Evolutionary conservation across 2,329 filamentous ascomycete genomes (phyloP).

Genomic region (Exophiala aquamarina): DNA sequence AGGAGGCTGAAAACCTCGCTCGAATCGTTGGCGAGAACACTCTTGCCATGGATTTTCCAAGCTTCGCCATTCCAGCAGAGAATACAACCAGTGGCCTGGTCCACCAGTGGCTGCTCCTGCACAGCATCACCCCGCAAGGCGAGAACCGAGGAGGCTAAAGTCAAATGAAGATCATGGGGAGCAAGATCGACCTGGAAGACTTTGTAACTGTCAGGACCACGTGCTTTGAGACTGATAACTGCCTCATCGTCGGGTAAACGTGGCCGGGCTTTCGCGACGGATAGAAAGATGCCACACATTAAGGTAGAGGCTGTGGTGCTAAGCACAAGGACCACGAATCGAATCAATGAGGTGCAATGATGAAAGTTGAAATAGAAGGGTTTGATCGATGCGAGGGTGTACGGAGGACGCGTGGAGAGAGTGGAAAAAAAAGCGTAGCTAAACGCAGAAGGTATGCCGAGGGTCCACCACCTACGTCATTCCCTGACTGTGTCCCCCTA

Average conservation of each 20-base stretch:
- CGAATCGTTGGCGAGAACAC: slow-evolving; percentile 74
- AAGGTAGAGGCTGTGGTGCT: too few species aligned
- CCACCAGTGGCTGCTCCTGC: slow-evolving; percentile 70
- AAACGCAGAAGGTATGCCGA: background rate
- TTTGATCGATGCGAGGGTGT: too few species aligned
- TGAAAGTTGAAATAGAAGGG: too few species aligned
- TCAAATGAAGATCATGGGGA: slow-evolving; percentile 45
- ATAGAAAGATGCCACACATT: slow-evolving; percentile 62
- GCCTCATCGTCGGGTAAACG: slow-evolving; percentile 47
- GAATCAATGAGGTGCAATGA: too few species aligned
- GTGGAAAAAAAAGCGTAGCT: too few species aligned
- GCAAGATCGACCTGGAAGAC: slow-evolving; percentile 32
- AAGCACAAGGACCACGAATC: too few species aligned
- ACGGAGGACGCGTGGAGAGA: too few species aligned
- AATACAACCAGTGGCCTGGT: slow-evolving; percentile 58
- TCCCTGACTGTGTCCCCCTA: too few species aligned
- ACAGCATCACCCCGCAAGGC: slow-evolving; percentile 76
- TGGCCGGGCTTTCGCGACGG: slow-evolving; percentile 49
- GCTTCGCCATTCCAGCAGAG: slow-evolving; percentile 98
- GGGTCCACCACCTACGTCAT: slow-evolving; percentile 1
- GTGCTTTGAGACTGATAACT: slow-evolving; percentile 35
- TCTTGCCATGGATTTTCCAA: slow-evolving; percentile 67
- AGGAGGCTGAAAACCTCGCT: slow-evolving; percentile 66
- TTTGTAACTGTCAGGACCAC: slow-evolving; percentile 45
- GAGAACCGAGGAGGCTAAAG: slow-evolving; percentile 82